Base-by-base conservation (phyloP, 192 early-diverging fungal species). In the Podila verticillata region DNA sequence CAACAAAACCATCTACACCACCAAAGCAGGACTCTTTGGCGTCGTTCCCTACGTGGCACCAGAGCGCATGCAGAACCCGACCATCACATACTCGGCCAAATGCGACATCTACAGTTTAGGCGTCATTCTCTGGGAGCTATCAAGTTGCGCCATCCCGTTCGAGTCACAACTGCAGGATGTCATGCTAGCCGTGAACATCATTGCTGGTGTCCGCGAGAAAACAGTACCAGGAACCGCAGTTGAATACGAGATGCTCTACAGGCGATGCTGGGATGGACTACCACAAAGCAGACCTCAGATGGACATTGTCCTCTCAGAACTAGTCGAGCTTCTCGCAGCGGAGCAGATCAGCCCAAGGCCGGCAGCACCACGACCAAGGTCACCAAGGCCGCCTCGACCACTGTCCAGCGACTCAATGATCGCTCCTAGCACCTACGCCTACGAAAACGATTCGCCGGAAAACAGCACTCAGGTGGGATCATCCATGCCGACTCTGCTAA, bases 91-190 rank as follows among this genome's bases (percentile, higher is more conserved):
- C 48, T 85, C 82, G 12, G 64, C 74, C 20, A 84, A 81, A 24
- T 84, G 85, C 28, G 87, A 88, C 65, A 82, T 88, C 8, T 88
- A 88, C 65, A 87, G 85, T 61, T 56, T 88, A 49, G 87, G 87
- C 15, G 82, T 88, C 31, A 84, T 88, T 57, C 70, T 87, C n/a
- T 88, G 84, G 84, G 84, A 88, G 28, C 54, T 88, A 7, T 80
- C 85, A 47, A 81, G 73, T 48, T 75, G 77, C 35, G 49, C 69
- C 31, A 68, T 75, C 34, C 74, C 78, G 4, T 85, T 85, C 44
- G 73, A 82, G 44, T 63, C 75, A 7, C 75, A 79, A 19, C 29
- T 79, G 30, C 73, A 82, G 51, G 83, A 84, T 74, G 72, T 84
- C n/a, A 81, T 79, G 72, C 64, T 84, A 67, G 83, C 72, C n/a